Conservation (phyloP, 768 basidiomycete species). For the Lentinula detonsa region DNA sequence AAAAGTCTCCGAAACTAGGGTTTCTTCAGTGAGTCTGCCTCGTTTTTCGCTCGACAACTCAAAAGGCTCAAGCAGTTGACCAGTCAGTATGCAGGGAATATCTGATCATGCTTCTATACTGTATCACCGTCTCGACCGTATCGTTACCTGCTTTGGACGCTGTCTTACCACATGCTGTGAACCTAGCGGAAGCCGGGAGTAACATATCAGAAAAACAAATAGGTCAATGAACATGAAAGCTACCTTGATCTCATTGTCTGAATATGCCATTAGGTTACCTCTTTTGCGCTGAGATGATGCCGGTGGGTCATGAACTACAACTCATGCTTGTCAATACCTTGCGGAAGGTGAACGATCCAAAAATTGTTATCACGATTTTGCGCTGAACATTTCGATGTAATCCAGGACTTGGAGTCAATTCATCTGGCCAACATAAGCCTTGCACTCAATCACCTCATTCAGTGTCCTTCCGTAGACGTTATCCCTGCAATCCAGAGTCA, state of each 20-base stretch:
- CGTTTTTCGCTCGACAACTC: slow-evolving; percentile 7
- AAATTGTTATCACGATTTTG: background rate
- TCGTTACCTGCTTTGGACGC: slow-evolving; percentile 48
- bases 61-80: slow-evolving; percentile 7
- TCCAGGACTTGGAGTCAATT: slow-evolving; percentile 66
- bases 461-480: slow-evolving; percentile 55
- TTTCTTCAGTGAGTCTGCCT: slow-evolving; percentile 43
- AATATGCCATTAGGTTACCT: slow-evolving; percentile 52
- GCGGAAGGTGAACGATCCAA: slow-evolving; percentile 53
- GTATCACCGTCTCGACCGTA: slow-evolving; percentile 44
- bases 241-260: background rate
- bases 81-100: slow-evolving; percentile 64
- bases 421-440: slow-evolving; percentile 55
- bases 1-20: slow-evolving; percentile 41
- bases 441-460: slow-evolving; percentile 65
- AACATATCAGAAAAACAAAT: slow-evolving; percentile 60
- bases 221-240: slow-evolving; percentile 30
- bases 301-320: slow-evolving; percentile 58
- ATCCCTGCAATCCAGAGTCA: slow-evolving; percentile 71
- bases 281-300: slow-evolving; percentile 73
- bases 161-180: slow-evolving; percentile 72
- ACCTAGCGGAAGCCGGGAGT: slow-evolving; percentile 64
- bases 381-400: background rate
- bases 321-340: slow-evolving; percentile 85
- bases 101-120: slow-evolving; percentile 67